Conservation (phyloP, 2,329 filamentous ascomycete genomes). For the Fusarium caatingaense region DNA sequence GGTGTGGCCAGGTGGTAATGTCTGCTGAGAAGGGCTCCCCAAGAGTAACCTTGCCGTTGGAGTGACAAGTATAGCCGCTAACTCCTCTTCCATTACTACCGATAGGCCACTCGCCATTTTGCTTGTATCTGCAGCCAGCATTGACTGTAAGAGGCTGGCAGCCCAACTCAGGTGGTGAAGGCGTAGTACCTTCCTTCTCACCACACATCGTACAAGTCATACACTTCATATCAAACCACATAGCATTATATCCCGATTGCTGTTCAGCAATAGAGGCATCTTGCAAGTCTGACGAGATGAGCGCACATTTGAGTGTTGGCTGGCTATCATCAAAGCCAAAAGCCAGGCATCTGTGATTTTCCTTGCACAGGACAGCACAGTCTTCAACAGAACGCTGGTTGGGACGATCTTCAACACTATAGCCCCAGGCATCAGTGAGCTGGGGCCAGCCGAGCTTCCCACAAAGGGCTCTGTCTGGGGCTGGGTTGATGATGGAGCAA, state of each 20-base stretch:
- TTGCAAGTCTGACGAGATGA: conserved; percentile 6
- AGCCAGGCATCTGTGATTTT: conserved; percentile 13
- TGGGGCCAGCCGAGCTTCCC: conserved; percentile 14
- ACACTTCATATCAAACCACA: conserved; percentile 28
- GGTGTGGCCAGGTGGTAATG: conserved; percentile 13
- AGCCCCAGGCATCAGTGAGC: conserved; percentile 10
- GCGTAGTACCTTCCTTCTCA: background rate
- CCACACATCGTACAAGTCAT: conserved; percentile 22
- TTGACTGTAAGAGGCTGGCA: background rate
- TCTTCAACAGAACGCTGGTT: conserved; percentile 26
- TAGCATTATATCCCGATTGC: background rate
- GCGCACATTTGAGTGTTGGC: conserved; percentile 6
- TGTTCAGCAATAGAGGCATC: conserved; percentile 2
- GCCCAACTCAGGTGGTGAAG: conserved; percentile 23
- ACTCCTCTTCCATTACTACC: conserved; percentile 23
- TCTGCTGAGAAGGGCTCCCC: conserved; percentile 16
- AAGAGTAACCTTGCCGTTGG: conserved; percentile 3
- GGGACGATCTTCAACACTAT: background rate
- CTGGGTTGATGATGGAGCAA: conserved; percentile 6
- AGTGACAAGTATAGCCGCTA: conserved; percentile 12
- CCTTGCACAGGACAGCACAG: conserved; percentile 33
- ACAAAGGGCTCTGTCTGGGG: conserved; percentile 12
- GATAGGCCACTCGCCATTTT: conserved; percentile 14
- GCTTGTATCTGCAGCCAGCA: conserved; percentile 9
- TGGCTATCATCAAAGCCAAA: conserved; percentile 22